These are phyloP conservation scores for Linanthus parryae DNA, from an alignment of 148 eudicot genomes.

Conservation along the genomic window DNA sequence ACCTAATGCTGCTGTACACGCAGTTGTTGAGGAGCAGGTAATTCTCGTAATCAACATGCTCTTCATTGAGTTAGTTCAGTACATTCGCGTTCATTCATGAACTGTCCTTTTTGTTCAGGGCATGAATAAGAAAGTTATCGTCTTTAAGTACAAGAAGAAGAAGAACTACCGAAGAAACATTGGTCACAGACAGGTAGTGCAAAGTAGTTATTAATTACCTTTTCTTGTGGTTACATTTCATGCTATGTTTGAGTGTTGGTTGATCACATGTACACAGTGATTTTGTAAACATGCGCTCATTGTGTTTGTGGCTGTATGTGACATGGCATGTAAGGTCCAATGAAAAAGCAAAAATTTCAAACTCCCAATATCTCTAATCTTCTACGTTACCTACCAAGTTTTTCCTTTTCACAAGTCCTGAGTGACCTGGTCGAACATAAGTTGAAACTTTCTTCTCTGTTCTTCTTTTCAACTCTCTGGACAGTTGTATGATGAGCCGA, in stretches of 20 bases:
- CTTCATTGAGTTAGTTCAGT: neutral
- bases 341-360: too few relatives aligned
- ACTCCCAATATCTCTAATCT: too few relatives aligned
- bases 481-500: too few relatives aligned
- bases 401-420: too few relatives aligned
- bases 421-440: too few relatives aligned
- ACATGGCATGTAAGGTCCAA: neutral
- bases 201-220: too few relatives aligned
- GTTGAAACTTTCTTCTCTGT: too few relatives aligned
- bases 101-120: constrained; percentile 34
- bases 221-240: neutral
- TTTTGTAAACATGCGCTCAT: neutral
- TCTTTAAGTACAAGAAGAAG: constrained; percentile 87
- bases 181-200: constrained; percentile 88
- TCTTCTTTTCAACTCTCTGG: too few relatives aligned
- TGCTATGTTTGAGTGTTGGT: neutral
- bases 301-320: neutral
- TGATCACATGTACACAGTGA: neutral
- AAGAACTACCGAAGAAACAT: constrained; percentile 86
- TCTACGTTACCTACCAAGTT: neutral
- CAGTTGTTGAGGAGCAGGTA: constrained; percentile 95
- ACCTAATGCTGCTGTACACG: constrained; percentile 83
- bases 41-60: neutral
- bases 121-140: constrained; percentile 71
- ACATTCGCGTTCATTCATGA: constrained; percentile 3